Evolutionary conservation across 2,329 filamentous ascomycete genomes (phyloP), one percentile per base, ranked within the genome.

Genomic region (Arthrobotrys pseudoclavata): DNA sequence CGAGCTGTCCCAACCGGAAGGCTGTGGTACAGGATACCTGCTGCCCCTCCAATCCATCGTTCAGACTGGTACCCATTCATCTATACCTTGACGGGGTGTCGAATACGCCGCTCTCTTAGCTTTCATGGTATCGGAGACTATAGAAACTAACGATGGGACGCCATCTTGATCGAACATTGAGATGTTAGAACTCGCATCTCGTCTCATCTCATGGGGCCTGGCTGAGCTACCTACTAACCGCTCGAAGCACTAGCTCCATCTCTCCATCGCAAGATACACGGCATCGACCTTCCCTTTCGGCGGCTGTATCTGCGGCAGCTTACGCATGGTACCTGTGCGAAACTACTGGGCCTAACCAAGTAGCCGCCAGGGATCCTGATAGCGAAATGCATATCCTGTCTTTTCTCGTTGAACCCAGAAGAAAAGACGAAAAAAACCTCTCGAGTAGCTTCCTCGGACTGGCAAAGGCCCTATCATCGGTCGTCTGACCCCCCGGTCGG

Each of bases 401-500:
- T 42, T 52, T 37, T 37, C 45, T 45, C 20, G 45, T 22, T 22
- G 31, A 42, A 55, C 9, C 52, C 40, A 20, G 42, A 24, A 50
- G 47, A 20, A 24, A 24, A 20, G 22, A 60, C 34, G 22, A 15
- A 69, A 70, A 63, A 53, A 64, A 66, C 40, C 48, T 72, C 68
- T 60, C 40, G 15, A 18, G 31, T 20, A 60, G 20, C 55, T 60
- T 60, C 55, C 55, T 60, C 42, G 55, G 34, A 60, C 34, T 22
- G 26, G n/a, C n/a, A 50, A 42, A 12, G 40, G 45, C 62, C 61
- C 71, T 69, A 69, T 76, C 71, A 69, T 76, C 64, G 63, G 63
- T 76, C 71, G 69, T 76, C 71, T 76, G 71, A 76, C 71, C 64
- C 71, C 64, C 45, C 24, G 48, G 57, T 31, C 47, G 26, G 66